Conservation (phyloP, 305 asterid species). For the Rubia peregrina region DNA sequence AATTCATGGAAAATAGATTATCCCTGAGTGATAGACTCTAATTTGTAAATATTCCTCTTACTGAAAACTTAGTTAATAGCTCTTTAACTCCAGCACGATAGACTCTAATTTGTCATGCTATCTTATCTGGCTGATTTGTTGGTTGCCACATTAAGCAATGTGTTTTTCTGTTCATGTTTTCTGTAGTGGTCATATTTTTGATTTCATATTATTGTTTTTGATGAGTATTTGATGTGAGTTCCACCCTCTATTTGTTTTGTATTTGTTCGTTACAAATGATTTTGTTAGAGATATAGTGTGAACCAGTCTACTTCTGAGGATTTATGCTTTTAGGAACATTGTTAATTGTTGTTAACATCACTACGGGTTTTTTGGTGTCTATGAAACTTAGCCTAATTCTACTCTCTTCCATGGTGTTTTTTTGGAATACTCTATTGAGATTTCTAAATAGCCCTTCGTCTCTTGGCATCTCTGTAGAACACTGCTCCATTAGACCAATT, state of each 20-base stretch:
- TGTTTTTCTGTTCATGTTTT: not conserved
- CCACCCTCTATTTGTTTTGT: not conserved
- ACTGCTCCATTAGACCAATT: not conserved
- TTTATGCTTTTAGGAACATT: not conserved
- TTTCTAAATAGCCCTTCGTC: not conserved
- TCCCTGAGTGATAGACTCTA: not conserved
- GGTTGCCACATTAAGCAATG: not conserved
- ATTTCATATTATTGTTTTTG: not conserved
- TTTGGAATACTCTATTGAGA: not conserved
- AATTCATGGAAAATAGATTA: too few relatives aligned
- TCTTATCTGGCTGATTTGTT: not conserved
- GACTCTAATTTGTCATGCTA: not conserved
- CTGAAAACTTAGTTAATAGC: too few relatives aligned
- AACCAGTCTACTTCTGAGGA: not conserved
- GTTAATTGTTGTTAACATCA: not conserved
- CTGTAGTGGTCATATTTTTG: not conserved
- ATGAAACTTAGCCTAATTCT: not conserved
- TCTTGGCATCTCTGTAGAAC: not conserved
- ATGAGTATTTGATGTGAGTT: not conserved
- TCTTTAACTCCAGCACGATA: too few relatives aligned
- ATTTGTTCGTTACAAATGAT: not conserved
- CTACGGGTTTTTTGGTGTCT: not conserved
- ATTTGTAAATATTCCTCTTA: too few relatives aligned
- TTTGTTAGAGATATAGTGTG: not conserved
- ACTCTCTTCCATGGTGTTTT: not conserved